phyloP scores from a whole-genome alignment of 805 yeast genomes.

The Wickerhamiella australiensis region DNA sequence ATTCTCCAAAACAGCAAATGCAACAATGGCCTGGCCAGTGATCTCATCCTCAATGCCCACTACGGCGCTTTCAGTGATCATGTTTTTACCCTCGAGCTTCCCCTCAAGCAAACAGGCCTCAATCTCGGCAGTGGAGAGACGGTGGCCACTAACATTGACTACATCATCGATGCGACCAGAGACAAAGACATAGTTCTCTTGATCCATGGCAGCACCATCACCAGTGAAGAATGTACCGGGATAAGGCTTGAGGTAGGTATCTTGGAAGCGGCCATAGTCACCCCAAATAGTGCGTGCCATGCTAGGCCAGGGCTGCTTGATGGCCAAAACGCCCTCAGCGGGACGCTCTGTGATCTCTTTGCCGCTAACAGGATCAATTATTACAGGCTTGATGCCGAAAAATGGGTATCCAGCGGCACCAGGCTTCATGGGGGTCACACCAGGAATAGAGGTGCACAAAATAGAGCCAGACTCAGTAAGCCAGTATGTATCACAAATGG shows the following conservation, averaged over 20 bases:
- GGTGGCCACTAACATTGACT: slow-evolving; percentile 94
- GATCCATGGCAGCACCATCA: slow-evolving; percentile 96
- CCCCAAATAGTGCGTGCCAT: slow-evolving; percentile 93
- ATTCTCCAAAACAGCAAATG: slow-evolving; percentile 47
- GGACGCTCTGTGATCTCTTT: slow-evolving; percentile 72
- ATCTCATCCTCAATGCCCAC: slow-evolving; percentile 90
- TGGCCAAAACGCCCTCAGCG: slow-evolving; percentile 92
- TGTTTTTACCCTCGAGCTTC: slow-evolving; percentile 52
- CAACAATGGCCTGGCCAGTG: slow-evolving; percentile 96
- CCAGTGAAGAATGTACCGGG: slow-evolving; percentile 93
- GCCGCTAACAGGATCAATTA: slow-evolving; percentile 90
- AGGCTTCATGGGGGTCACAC: slow-evolving; percentile 89
- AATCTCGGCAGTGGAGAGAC: slow-evolving; percentile 96
- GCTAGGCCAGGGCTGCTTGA: slow-evolving; percentile 93
- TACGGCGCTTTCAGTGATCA: slow-evolving; percentile 91
- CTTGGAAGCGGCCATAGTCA: slow-evolving; percentile 74
- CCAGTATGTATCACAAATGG: slow-evolving; percentile 95
- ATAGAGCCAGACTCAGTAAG: slow-evolving; percentile 98
- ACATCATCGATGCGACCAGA: slow-evolving; percentile 98
- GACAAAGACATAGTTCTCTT: slow-evolving; percentile 95
- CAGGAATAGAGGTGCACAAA: slow-evolving; percentile 87
- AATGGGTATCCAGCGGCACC: slow-evolving; percentile 96
- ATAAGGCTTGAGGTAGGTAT: slow-evolving; percentile 86
- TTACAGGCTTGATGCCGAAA: slow-evolving; percentile 83
- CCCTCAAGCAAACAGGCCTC: slow-evolving; percentile 54